Conservation (phyloP, 1,139 yeast species). For the Yamadazyma buinensis region DNA sequence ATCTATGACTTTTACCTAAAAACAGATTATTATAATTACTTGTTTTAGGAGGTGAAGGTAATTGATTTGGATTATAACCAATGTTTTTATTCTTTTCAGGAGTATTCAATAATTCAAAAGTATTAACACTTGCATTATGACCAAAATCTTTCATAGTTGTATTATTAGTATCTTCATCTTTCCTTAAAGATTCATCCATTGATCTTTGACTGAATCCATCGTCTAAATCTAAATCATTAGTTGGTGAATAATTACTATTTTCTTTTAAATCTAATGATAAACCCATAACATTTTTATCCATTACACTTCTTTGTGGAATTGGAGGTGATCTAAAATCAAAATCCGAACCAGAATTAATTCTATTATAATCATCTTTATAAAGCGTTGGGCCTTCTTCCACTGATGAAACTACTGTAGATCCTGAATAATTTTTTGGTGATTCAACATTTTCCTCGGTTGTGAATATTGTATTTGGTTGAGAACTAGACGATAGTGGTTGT, state of each 20-base stretch:
- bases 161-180: slow-evolving; percentile 14
- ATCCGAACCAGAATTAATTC: slow-evolving; percentile 9
- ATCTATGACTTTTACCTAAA: slow-evolving; percentile 13
- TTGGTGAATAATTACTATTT: slow-evolving; percentile 2
- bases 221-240: slow-evolving; percentile 2
- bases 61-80: slow-evolving; percentile 3
- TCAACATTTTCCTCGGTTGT: slow-evolving; percentile 4
- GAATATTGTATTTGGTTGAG: slow-evolving; percentile 5
- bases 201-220: slow-evolving; percentile 1
- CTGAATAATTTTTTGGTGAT: slow-evolving; percentile 12
- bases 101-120: slow-evolving; percentile 14
- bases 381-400: slow-evolving; percentile 7
- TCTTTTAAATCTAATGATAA: slow-evolving; percentile 24
- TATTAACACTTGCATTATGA: slow-evolving; percentile 10
- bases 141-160: slow-evolving; percentile 14
- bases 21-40: slow-evolving; percentile 2
- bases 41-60: slow-evolving; percentile 11
- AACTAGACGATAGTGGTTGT: background rate
- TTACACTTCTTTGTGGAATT: slow-evolving; percentile 22
- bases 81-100: slow-evolving; percentile 10
- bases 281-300: slow-evolving; percentile 32
- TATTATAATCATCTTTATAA: slow-evolving; percentile 8
- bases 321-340: slow-evolving; percentile 14
- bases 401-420: slow-evolving; percentile 13
- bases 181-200: background rate